Conservation (phyloP, 2,329 filamentous ascomycete genomes). For the Claviceps purpurea region DNA sequence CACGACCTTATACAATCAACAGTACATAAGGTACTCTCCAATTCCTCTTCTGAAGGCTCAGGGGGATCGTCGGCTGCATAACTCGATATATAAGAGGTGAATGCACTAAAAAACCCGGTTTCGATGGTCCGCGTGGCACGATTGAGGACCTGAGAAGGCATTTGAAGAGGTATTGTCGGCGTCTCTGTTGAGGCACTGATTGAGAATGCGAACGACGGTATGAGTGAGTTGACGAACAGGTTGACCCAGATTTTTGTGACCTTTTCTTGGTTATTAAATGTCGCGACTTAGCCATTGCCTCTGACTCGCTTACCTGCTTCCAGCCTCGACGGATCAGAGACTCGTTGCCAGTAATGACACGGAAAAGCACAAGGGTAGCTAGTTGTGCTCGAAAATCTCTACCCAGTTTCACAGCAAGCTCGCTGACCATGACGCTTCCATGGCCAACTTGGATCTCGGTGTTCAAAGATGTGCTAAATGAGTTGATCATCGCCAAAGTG, state of each 20-base stretch:
- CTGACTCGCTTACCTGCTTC: slow-evolving; percentile 51
- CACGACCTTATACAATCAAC: slow-evolving; percentile 91
- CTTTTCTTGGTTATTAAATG: slow-evolving; percentile 27
- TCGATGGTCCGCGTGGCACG: slow-evolving; percentile 67
- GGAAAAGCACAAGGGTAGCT: slow-evolving; percentile 88
- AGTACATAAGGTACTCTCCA: slow-evolving; percentile 88
- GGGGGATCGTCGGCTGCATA: slow-evolving; percentile 96
- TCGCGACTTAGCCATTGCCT: neutral
- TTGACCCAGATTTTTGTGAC: slow-evolving; percentile 89
- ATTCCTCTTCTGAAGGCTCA: slow-evolving; percentile 90
- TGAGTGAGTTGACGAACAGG: slow-evolving; percentile 87
- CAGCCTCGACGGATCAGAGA: slow-evolving; percentile 61
- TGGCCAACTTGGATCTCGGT: slow-evolving; percentile 90
- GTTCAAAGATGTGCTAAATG: slow-evolving; percentile 77
- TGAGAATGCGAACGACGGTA: slow-evolving; percentile 62
- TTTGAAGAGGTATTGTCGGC: slow-evolving; percentile 75
- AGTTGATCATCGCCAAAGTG: slow-evolving; percentile 61
- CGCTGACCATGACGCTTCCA: slow-evolving; percentile 95
- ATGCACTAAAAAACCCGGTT: slow-evolving; percentile 78
- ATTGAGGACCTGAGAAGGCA: slow-evolving; percentile 84
- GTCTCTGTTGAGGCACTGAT: slow-evolving; percentile 54
- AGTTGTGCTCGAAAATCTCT: slow-evolving; percentile 87
- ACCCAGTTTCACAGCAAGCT: slow-evolving; percentile 90
- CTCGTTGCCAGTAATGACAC: slow-evolving; percentile 79
- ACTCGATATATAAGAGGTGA: slow-evolving; percentile 95